Evolutionary conservation across 345 rosid genomes (phyloP), one percentile per base, ranked within the genome.

Genomic region (Microthlaspi erraticum): DNA sequence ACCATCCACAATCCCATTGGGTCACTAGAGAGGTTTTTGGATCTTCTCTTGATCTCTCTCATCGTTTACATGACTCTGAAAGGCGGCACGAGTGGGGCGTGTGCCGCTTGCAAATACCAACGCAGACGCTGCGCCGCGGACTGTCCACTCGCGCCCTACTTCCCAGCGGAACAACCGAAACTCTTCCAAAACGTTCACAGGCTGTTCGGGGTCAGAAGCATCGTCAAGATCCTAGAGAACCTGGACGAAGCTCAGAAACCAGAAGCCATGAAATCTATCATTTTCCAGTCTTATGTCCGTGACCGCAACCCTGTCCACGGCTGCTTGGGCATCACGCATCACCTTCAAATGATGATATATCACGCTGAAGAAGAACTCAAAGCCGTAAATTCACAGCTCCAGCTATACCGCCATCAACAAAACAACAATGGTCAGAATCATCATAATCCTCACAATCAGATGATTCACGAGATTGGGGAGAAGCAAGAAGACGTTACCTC

Each of bases 31-130:
- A 66, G 68, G 54, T 33, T 59, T 66, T 52, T 33, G 26, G 17
- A 43, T 68, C 57, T 68, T 53, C 52, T 72, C 57, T 61, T 46
- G 72, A 55, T 58, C 23, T 17, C 3, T 33, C 19, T 60, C 16
- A 2, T 53, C 2, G 1, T 68, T 60, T 60, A 9, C 0, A 94
- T 94, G 98, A 94, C 99, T 80, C 84, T 88, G 0, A 89, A 91
- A 80, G 96, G 96, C 19, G 92, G 97, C 81, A 77, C 86, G 61
- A 86, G 91, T 81, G 92, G 85, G 17, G 99, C 99, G 11, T 94
- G 99, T 43, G 99, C 98, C 20, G 89, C 89, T 8, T 94, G 99
- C 91, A 94, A 94, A 76, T 88, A 84, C 83, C 98, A 82, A 59
- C 77, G 97, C 17, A 77, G 93, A 59, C 86, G 85, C 67, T 94